These are phyloP conservation scores for Candida pseudoglaebosa DNA, from an alignment of 805 yeast genomes.

Conservation along the genomic window DNA sequence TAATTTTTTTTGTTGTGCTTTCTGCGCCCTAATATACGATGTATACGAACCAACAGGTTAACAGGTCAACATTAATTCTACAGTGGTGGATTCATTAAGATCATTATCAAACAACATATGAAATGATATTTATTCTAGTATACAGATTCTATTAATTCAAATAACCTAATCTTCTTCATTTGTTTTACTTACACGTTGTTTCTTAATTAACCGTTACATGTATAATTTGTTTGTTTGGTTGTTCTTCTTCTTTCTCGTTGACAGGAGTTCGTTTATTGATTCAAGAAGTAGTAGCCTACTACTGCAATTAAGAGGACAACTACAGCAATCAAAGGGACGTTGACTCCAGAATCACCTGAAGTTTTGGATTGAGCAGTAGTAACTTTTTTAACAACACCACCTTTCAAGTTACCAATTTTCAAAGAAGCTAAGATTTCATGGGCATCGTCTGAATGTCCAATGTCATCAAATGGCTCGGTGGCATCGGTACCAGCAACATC, in stretches of 20 bases:
- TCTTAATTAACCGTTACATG: too few relatives aligned
- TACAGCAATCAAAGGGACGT: conserved; percentile 29
- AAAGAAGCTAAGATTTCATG: conserved; percentile 66
- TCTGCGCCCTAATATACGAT: background rate
- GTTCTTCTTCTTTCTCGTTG: too few relatives aligned
- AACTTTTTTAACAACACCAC: conserved; percentile 39
- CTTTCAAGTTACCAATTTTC: conserved; percentile 77
- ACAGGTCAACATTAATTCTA: background rate
- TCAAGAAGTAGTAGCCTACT: conserved; percentile 39
- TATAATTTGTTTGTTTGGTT: too few relatives aligned
- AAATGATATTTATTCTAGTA: background rate
- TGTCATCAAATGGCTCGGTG: conserved; percentile 55
- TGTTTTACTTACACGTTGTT: too few relatives aligned
- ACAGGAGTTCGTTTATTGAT: too few relatives aligned
- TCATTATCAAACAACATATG: background rate
- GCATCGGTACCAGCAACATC: conserved; percentile 44
- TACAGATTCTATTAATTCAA: background rate
- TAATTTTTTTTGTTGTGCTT: background rate
- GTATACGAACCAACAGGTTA: background rate
- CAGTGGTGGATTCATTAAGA: too few relatives aligned
- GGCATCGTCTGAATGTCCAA: conserved; percentile 98
- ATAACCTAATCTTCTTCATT: background rate
- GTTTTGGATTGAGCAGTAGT: conserved; percentile 18
- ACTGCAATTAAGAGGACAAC: conserved; percentile 37
- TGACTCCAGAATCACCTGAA: conserved; percentile 15